Evolutionary conservation across 352 stramenopile genomes (phyloP).

Genomic region (Blastocystis sp.): DNA sequence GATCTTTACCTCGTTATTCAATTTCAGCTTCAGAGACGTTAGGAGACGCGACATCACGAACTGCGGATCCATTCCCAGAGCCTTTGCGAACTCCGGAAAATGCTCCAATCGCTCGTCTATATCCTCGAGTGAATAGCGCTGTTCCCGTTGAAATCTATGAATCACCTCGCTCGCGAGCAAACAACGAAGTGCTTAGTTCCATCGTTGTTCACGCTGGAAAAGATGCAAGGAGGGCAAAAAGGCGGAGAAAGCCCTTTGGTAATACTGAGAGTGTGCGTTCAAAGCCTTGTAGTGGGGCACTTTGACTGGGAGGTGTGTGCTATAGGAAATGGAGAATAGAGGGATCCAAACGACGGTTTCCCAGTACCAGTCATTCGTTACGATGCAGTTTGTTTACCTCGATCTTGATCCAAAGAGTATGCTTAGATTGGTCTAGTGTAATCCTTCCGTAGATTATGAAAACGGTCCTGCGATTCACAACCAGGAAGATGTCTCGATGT

Average conservation of each 20-base stretch:
- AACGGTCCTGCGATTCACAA: background rate
- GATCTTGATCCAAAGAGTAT: constrained; percentile 38
- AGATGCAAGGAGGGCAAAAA: too few species aligned
- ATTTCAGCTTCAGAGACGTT: constrained; percentile 51
- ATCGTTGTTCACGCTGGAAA: too few species aligned
- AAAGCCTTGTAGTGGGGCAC: too few species aligned
- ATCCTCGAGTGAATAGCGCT: constrained; percentile 53
- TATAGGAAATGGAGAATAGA: background rate
- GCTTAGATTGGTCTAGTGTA: background rate
- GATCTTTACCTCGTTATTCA: constrained; percentile 58
- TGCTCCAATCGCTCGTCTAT: constrained; percentile 39
- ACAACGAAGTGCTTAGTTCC: too few species aligned
- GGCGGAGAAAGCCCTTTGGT: too few species aligned
- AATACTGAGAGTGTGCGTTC: too few species aligned
- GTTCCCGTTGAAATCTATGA: background rate
- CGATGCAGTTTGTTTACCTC: constrained; percentile 61
- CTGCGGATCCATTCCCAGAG: constrained; percentile 13
- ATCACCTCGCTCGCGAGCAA: too few species aligned
- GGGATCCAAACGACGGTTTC: too few species aligned
- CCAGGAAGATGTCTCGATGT: constrained; percentile 30
- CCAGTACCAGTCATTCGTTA: background rate
- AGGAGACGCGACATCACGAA: constrained; percentile 31
- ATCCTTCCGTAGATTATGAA: background rate
- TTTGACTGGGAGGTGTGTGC: too few species aligned
- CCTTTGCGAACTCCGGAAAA: constrained; percentile 29